Evolutionary conservation across 306 rosid genomes (phyloP).

Genomic region (Medicago ruthenica): DNA sequence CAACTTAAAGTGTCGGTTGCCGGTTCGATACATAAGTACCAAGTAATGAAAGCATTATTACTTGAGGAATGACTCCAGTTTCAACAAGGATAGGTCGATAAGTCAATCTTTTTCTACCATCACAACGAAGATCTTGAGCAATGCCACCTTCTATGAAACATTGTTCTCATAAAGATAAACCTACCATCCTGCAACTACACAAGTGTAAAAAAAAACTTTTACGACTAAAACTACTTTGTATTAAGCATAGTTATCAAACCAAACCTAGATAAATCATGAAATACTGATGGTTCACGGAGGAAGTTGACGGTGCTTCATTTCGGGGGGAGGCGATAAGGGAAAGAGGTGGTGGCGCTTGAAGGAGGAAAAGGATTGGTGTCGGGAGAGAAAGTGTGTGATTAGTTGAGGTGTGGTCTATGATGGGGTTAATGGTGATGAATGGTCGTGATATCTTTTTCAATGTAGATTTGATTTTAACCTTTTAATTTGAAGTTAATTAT

Average conservation of each 20-base stretch:
- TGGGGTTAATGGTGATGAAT: neutral
- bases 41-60: constrained; percentile 28
- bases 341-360: neutral
- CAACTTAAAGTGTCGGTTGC: no score
- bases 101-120: constrained; percentile 79
- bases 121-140: constrained; percentile 86
- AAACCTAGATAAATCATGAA: neutral
- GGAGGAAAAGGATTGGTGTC: neutral
- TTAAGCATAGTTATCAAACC: neutral
- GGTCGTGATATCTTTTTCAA: neutral
- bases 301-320: neutral
- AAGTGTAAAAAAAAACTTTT: neutral
- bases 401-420: neutral
- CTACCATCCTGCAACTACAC: constrained; percentile 58
- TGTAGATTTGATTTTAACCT: neutral
- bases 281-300: neutral
- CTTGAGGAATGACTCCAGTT: constrained; percentile 87
- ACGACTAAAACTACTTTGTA: neutral
- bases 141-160: constrained; percentile 79
- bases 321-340: neutral
- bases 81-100: constrained; percentile 69
- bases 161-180: constrained; percentile 76
- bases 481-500: no score
- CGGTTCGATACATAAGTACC: neutral
- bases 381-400: neutral